These are phyloP conservation scores for Bipolaris gigantea DNA, from an alignment of 2,329 filamentous ascomycete genomes.

Conservation along the genomic window DNA sequence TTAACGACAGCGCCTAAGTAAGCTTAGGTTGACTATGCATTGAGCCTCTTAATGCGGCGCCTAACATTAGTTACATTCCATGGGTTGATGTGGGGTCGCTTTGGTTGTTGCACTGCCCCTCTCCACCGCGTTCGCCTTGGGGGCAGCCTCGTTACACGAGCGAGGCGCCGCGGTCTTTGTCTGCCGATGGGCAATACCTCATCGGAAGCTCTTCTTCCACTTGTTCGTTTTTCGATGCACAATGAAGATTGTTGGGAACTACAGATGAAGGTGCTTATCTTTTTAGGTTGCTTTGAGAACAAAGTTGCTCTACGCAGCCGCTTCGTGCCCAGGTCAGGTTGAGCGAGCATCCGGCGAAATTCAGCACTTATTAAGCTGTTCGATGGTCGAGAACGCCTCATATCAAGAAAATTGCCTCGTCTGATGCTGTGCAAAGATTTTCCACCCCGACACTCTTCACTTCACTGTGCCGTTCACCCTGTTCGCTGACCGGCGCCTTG, in stretches of 20 bases:
- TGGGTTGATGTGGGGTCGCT: background rate
- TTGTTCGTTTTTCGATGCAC: background rate
- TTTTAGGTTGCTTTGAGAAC: background rate
- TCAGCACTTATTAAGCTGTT: background rate
- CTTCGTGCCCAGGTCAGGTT: background rate
- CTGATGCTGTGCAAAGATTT: background rate
- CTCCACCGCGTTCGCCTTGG: slow-evolving; percentile 4
- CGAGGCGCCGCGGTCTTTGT: slow-evolving; percentile 3
- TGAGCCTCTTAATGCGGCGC: background rate
- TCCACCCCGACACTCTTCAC: background rate
- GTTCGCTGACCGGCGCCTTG: slow-evolving; percentile 5
- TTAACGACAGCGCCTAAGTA: slow-evolving; percentile 7
- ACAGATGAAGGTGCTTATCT: background rate
- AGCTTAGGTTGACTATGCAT: background rate
- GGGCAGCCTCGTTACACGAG: slow-evolving; percentile 6
- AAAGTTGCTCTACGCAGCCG: background rate
- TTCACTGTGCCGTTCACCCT: background rate
- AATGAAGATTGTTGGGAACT: background rate
- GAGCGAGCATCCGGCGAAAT: background rate
- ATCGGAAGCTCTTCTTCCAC: background rate
- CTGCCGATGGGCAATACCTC: background rate
- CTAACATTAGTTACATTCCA: background rate
- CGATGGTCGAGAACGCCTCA: background rate
- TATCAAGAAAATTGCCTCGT: background rate
- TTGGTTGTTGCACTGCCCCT: slow-evolving; percentile 9